Evolutionary conservation across 1,284 basidiomycete genomes (phyloP).

Genomic region (Rhodotorula sp.): DNA sequence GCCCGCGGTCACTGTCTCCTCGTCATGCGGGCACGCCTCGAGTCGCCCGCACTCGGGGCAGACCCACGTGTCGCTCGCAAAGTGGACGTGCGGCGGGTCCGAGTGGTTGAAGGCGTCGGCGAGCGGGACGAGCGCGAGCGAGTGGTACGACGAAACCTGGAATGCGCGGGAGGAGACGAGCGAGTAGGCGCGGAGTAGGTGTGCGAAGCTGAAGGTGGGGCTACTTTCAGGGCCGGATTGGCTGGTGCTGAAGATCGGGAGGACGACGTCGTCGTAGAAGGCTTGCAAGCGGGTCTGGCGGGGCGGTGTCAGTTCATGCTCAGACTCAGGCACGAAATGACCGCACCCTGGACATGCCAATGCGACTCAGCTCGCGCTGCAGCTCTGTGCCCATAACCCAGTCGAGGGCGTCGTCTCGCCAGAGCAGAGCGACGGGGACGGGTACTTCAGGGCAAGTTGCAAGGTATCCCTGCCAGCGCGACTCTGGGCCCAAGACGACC

Average conservation of each 20-base stretch:
- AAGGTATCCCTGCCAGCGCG: constrained; percentile 52
- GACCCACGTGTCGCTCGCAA: constrained; percentile 73
- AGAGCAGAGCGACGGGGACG: constrained; percentile 49
- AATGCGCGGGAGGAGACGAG: constrained; percentile 86
- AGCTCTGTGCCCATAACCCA: constrained; percentile 51
- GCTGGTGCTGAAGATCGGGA: constrained; percentile 45
- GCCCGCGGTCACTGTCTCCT: background rate
- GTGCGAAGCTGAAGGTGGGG: constrained; percentile 51
- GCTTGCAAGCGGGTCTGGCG: background rate
- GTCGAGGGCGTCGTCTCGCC: constrained; percentile 45
- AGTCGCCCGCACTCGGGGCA: constrained; percentile 77
- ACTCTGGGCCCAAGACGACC: constrained; percentile 46
- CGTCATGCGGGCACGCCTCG: constrained; percentile 71
- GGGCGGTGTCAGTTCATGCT: background rate
- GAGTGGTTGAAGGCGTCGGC: constrained; percentile 88
- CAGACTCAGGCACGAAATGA: constrained; percentile 2
- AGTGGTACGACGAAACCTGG: constrained; percentile 76
- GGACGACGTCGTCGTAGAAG: constrained; percentile 10
- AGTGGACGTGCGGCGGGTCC: constrained; percentile 66
- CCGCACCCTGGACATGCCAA: constrained; percentile 45
- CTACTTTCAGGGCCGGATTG: no score
- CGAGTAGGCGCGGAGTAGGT: constrained; percentile 70
- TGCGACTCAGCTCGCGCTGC: constrained; percentile 45
- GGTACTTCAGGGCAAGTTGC: constrained; percentile 47
- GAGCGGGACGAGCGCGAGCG: constrained; percentile 81